Evolutionary conservation across 2,329 filamentous ascomycete genomes (phyloP).

Genomic region (Monosporascus sp.): DNA sequence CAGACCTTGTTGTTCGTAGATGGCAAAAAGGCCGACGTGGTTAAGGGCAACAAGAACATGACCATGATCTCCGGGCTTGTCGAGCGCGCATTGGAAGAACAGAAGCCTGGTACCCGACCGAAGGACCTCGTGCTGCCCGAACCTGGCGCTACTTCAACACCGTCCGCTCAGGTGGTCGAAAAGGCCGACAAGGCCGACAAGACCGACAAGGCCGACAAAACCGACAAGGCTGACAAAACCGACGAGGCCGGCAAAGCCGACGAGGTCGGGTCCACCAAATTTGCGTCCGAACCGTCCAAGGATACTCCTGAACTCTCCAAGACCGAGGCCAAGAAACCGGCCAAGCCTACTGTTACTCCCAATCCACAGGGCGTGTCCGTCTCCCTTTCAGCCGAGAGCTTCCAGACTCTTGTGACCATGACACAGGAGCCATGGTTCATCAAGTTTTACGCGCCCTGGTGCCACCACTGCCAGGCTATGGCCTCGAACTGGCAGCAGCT

Average conservation of each 20-base stretch:
- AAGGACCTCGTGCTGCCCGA: conserved; percentile 63
- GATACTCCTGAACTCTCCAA: conserved; percentile 28
- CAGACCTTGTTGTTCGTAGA: conserved; percentile 76
- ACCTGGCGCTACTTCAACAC: conserved; percentile 54
- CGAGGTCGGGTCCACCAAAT: conserved; percentile 1
- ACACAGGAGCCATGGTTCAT: conserved; percentile 94
- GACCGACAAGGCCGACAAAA: conserved; percentile 19
- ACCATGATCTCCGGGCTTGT: conserved; percentile 62
- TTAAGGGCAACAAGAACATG: conserved; percentile 65
- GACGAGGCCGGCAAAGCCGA: conserved; percentile 9
- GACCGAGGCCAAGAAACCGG: conserved; percentile 33
- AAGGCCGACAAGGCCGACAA: conserved; percentile 13
- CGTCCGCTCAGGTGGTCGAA: conserved; percentile 15
- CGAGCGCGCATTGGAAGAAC: conserved; percentile 70
- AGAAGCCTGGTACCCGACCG: conserved; percentile 76
- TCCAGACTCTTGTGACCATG: conserved; percentile 79
- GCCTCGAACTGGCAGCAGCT: conserved; percentile 86
- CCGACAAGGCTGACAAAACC: conserved; percentile 19
- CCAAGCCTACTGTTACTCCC: conserved; percentile 51
- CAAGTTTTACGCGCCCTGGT: conserved; percentile 99
- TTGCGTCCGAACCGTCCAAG: conserved; percentile 18
- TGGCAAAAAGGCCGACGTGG: conserved; percentile 59
- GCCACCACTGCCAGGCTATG: conserved; percentile 89
- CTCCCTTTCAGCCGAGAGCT: conserved; percentile 74
- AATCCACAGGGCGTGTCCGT: conserved; percentile 75